phyloP scores from a whole-genome alignment of 306 rosid species.

The Dalbergia oliveri region DNA sequence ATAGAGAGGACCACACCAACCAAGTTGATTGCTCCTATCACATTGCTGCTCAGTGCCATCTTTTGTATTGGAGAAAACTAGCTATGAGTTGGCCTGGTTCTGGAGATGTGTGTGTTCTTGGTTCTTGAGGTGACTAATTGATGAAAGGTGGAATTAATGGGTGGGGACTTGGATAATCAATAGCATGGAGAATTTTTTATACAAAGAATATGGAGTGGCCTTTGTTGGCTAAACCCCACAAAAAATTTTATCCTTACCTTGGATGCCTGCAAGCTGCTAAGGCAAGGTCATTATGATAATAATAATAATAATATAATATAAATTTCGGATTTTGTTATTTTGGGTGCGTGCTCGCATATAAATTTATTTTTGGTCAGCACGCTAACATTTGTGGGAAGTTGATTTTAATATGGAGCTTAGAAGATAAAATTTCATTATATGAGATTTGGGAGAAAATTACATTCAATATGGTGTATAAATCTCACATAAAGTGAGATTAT shows the following conservation, averaged over 20 bases:
- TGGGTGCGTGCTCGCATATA: no score
- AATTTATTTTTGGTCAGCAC: no score
- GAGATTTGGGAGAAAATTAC: no score
- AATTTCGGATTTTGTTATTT: conserved; percentile 4
- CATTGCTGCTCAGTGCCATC: conserved; percentile 86
- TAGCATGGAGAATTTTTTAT: background rate
- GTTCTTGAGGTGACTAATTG: background rate
- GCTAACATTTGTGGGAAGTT: no score
- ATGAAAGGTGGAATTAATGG: background rate
- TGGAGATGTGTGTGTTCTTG: conserved; percentile 7
- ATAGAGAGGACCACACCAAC: conserved; percentile 75
- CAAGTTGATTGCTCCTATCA: conserved; percentile 83
- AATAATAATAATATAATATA: background rate
- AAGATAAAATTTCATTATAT: no score
- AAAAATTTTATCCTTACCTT: conserved; percentile 37
- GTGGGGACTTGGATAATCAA: background rate
- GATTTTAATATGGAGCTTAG: no score
- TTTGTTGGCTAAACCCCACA: conserved; percentile 43
- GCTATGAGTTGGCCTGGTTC: background rate
- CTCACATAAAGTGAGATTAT: no score
- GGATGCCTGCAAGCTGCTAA: conserved; percentile 42
- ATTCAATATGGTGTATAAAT: no score
- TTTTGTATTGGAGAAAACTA: background rate
- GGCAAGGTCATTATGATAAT: background rate
- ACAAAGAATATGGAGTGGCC: background rate